Evolutionary conservation across 306 rosid species (phyloP).

Genomic region (Cicer bijugum): DNA sequence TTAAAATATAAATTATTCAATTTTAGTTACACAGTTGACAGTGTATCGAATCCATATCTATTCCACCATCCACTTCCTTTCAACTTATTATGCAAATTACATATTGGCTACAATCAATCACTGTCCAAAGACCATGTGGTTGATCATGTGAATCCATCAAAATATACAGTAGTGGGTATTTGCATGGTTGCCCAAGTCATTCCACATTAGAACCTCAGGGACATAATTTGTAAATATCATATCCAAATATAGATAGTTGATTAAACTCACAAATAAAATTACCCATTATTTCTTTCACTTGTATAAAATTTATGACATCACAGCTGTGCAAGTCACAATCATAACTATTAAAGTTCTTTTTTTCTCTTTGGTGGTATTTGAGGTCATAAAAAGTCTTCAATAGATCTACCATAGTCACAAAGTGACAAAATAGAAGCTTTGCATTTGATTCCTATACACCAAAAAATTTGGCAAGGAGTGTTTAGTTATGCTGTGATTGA

Average conservation of each 20-base stretch:
- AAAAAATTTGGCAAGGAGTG: no score
- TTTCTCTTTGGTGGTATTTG: conserved; percentile 32
- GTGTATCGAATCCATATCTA: no score
- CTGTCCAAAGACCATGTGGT: conserved; percentile 55
- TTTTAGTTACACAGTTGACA: no score
- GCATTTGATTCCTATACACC: neutral
- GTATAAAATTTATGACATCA: conserved; percentile 31
- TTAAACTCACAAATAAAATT: conserved; percentile 26
- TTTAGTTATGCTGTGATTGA: no score
- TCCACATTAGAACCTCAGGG: conserved; percentile 36
- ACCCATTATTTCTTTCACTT: conserved; percentile 46
- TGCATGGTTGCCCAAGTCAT: conserved; percentile 54
- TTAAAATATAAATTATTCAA: no score
- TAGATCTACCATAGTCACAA: conserved; percentile 32
- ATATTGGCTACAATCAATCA: conserved; percentile 49
- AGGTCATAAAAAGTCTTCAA: conserved; percentile 33
- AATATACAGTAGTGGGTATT: conserved; percentile 52
- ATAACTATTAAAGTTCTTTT: neutral
- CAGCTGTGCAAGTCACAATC: conserved; percentile 43
- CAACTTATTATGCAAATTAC: conserved; percentile 36
- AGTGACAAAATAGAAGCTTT: neutral
- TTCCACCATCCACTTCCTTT: conserved; percentile 19
- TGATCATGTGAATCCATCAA: conserved; percentile 55
- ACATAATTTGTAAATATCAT: conserved; percentile 47
- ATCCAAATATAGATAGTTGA: conserved; percentile 46